Evolutionary conservation across 2,329 filamentous ascomycete species (phyloP), one percentile per base, ranked within the genome.

Genomic region (Trichocomaceae sp.): DNA sequence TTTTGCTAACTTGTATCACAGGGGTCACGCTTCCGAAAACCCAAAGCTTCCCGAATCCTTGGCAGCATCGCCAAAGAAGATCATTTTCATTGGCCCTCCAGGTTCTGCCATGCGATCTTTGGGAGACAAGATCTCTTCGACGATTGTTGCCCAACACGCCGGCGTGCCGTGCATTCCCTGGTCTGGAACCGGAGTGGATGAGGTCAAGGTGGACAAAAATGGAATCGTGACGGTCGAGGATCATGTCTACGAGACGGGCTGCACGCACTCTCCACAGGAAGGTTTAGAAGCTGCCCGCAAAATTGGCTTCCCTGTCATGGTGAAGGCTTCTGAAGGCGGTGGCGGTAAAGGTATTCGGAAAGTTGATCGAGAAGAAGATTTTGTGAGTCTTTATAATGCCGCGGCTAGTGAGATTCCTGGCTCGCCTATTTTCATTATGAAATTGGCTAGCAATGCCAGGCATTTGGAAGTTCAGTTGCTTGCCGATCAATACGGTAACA

Each of bases 361-460:
- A 77, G 93, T 93, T 62, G 80, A 89, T 59, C 79, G 79, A 58
- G 91, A 96, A 71, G 86, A 92, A 42, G 85, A 87, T 60, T 99
- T 99, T 66, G 81, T 87, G 69, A 79, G 81, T 63, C 79, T 97
- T 46, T 99, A 97, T 81, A 93, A 95, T 74, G 93, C 92, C 46
- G 93, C 95, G 20, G 91, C 93, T 5, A 95, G 87, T 72, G 95
- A 99, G 74, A 97, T 99, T 63, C 95, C 93, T 10, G 95, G 95
- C 47, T 99, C 93, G 29, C 93, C 95, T 63, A 99, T 99, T 75
- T 99, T 99, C 82, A 95, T 99, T 77, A 99, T 99, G 93, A 96
- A 99, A 83, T 80, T 99, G 60, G 93, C 93, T 49, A 93, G 92
- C 64, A 96, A 95, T 70, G 93, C 93, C 41, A 82, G 93, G 63